Conservation (phyloP, 192 early-diverging fungal genomes). For the Gigaspora rosea region DNA sequence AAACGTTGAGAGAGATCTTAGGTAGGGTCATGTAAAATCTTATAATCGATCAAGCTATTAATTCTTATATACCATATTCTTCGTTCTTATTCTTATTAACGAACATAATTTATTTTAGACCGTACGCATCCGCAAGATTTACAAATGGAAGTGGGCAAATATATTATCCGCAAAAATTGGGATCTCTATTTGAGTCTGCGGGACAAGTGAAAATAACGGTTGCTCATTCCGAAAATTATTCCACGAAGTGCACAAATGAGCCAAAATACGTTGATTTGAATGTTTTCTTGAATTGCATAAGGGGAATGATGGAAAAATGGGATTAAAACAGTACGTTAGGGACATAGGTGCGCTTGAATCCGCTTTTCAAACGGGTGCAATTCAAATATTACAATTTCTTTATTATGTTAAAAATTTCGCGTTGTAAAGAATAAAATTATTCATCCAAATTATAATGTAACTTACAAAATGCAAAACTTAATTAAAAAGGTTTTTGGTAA, state of each 20-base stretch:
- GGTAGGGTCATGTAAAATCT: conserved; percentile 13
- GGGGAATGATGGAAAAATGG: not conserved
- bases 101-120: conserved; percentile 22
- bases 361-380: no score
- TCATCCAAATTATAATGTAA: no score
- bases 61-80: conserved; percentile 22
- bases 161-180: conserved; percentile 28
- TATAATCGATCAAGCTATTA: conserved; percentile 10
- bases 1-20: conserved; percentile 22
- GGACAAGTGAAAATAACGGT: conserved; percentile 11
- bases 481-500: no score
- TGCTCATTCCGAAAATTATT: conserved; percentile 20
- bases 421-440: no score
- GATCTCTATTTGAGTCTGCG: conserved; percentile 13
- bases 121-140: conserved; percentile 3
- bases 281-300: conserved; percentile 5
- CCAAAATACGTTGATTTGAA: conserved; percentile 9
- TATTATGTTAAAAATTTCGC: no score
- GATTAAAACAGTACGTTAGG: conserved; percentile 9
- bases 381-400: no score
- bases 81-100: conserved; percentile 20
- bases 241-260: not conserved
- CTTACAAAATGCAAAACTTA: no score
- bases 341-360: not conserved
- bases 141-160: conserved; percentile 18